phyloP scores from a whole-genome alignment of 257 asterid genomes.

The Salvia rosmarinus region DNA sequence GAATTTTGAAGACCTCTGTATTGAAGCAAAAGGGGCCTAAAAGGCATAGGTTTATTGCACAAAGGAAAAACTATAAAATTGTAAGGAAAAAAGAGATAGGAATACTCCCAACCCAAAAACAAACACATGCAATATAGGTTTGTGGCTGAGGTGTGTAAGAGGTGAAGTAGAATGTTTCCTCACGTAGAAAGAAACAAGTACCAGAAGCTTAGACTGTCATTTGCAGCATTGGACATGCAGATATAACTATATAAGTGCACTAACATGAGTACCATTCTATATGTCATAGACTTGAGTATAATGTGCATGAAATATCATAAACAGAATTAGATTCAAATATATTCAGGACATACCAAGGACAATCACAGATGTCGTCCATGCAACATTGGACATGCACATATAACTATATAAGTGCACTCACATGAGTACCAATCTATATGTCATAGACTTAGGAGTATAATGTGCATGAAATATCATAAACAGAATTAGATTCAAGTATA shows the following conservation, averaged over 20 bases:
- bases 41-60: not conserved
- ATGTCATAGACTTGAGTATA: conserved; percentile 8
- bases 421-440: conserved; percentile 3
- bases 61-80: not conserved
- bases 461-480: conserved; percentile 22
- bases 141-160: not conserved
- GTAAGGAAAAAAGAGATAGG: conserved; percentile 16
- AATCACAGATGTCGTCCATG: conserved; percentile 82
- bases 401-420: not conserved
- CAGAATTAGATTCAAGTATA: conserved; percentile 20
- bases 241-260: not conserved
- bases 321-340: conserved; percentile 21
- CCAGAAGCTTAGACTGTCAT: not conserved
- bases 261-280: not conserved
- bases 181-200: conserved; percentile 1
- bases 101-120: not conserved
- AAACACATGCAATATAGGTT: not conserved
- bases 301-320: conserved; percentile 21
- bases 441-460: conserved; percentile 4
- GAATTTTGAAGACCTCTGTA: not conserved
- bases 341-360: conserved; percentile 70
- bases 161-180: conserved; percentile 3
- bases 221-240: conserved; percentile 7
- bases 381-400: conserved; percentile 1
- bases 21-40: not conserved